Evolutionary conservation across 345 rosid species (phyloP), one percentile per base, ranked within the genome.

Genomic region (Melaleuca quinquenervia): DNA sequence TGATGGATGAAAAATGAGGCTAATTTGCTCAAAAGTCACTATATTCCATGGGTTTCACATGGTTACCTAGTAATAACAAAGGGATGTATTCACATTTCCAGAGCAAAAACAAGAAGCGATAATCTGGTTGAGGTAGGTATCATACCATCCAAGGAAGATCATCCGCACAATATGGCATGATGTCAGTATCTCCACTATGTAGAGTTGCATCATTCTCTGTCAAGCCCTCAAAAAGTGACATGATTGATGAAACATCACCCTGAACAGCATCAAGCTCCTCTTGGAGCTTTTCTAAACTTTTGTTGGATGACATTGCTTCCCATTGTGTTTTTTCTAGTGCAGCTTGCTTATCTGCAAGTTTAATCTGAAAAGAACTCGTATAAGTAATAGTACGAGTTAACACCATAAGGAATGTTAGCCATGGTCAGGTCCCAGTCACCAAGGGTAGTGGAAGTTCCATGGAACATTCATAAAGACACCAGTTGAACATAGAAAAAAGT

Each of bases 291-390:
- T 85, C 96, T 52, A 88, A 96, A 90, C 88, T 94, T 24, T 87
- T 84, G 84, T 91, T 91, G 51, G 96, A 89, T 83, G 95, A 91
- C 93, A 93, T 94, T 85, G 95, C 96, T 90, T 98, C 96, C 99
- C 99, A 98, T 85, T 91, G 99, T 53, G 91, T 88, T 93, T 94
- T 98, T 86, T 98, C 99, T 62, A 96, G 89, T 20, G 96, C 94
- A 53, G 99, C 99, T 90, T 96, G 99, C 92, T 89, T 97, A 91
- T 97, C 99, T 52, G 99, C 99, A 86, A 96, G 98, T 90, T 95
- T 94, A 85, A 97, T 91, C 99, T 94, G 93, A 58, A 32, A 53
- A 82, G 82, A 84, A 51, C 20, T 85, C 82, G 50, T 24, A 78
- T 78, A 87, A 50, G 60, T 27, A 50, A 87, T 53, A 88, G 51